Percentiles rank a stretch among this genome's conserved stretches.
Evolutionary conservation across 1,139 yeast species (phyloP).

Genomic region (Nadsonia starkeyi-henricii): DNA sequence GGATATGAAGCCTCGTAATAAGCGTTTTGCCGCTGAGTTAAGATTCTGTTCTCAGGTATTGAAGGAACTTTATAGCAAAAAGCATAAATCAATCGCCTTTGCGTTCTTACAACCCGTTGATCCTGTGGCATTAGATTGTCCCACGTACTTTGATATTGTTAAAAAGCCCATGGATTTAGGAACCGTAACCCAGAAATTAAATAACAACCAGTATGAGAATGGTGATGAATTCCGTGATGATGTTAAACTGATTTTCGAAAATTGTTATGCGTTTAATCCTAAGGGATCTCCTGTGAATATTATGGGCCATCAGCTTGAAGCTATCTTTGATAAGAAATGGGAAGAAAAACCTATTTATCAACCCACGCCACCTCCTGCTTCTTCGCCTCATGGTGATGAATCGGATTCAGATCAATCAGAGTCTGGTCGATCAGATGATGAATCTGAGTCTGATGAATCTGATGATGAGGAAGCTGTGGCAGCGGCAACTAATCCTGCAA

Average conservation of each 20-base stretch:
- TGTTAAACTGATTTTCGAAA: conserved; percentile 65
- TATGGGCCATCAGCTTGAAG: conserved; percentile 90
- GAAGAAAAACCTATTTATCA: conserved; percentile 73
- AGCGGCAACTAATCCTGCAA: conserved; percentile 72
- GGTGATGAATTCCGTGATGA: conserved; percentile 82
- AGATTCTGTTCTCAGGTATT: conserved; percentile 73
- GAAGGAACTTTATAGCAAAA: conserved; percentile 71
- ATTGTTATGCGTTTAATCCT: conserved; percentile 88
- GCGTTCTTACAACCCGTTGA: conserved; percentile 93
- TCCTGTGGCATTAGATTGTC: conserved; percentile 85
- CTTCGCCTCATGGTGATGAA: neutral
- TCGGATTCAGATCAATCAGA: neutral
- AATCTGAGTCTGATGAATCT: conserved; percentile 33
- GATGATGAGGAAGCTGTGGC: conserved; percentile 43
- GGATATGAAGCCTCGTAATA: conserved; percentile 74
- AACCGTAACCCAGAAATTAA: conserved; percentile 65
- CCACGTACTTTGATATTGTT: conserved; percentile 71
- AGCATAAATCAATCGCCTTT: conserved; percentile 70
- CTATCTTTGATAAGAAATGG: conserved; percentile 81
- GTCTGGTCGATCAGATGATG: conserved; percentile 17
- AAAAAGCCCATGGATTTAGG: conserved; percentile 93
- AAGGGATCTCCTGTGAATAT: conserved; percentile 89
- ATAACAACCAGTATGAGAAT: conserved; percentile 76
- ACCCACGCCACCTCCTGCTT: conserved; percentile 38
- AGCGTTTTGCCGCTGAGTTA: conserved; percentile 82